Evolutionary conservation across 2,329 filamentous ascomycete genomes (phyloP).

Genomic region (Clonostachys rhizophaga): DNA sequence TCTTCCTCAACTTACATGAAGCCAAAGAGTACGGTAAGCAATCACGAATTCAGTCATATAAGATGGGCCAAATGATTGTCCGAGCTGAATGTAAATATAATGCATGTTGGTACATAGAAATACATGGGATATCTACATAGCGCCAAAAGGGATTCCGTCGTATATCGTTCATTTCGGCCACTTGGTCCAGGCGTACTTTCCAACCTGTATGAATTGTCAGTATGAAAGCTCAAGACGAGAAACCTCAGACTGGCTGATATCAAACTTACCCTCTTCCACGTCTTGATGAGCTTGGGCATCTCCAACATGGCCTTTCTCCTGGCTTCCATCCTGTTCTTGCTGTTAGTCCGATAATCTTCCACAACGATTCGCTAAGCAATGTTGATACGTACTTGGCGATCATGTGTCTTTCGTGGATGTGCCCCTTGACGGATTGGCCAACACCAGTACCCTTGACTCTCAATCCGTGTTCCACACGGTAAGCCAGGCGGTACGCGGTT

Average conservation of each 20-base stretch:
- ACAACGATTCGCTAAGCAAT: not conserved
- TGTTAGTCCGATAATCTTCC: conserved; percentile 13
- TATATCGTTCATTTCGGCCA: conserved; percentile 45
- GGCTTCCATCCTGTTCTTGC: conserved; percentile 66
- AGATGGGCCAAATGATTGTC: too few relatives aligned
- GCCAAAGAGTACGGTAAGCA: too few relatives aligned
- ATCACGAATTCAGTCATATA: too few relatives aligned
- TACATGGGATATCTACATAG: conserved; percentile 24
- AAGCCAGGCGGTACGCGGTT: conserved; percentile 64
- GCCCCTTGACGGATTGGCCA: conserved; percentile 92
- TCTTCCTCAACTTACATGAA: too few relatives aligned
- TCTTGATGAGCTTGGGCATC: conserved; percentile 87
- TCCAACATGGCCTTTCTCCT: conserved; percentile 88
- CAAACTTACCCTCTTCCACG: conserved; percentile 87
- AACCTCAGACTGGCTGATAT: too few relatives aligned
- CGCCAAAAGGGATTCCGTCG: conserved; percentile 8
- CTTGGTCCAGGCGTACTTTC: conserved; percentile 51
- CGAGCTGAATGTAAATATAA: too few relatives aligned
- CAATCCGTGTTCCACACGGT: conserved; percentile 73
- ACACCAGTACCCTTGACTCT: conserved; percentile 89
- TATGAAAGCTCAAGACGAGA: conserved; percentile 2
- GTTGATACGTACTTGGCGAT: conserved; percentile 57
- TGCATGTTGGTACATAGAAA: conserved; percentile 2
- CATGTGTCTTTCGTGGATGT: conserved; percentile 84
- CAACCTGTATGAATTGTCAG: conserved; percentile 39